Evolutionary conservation across 2,329 filamentous ascomycete species (phyloP).

Genomic region (Colletotrichum tropicale): DNA sequence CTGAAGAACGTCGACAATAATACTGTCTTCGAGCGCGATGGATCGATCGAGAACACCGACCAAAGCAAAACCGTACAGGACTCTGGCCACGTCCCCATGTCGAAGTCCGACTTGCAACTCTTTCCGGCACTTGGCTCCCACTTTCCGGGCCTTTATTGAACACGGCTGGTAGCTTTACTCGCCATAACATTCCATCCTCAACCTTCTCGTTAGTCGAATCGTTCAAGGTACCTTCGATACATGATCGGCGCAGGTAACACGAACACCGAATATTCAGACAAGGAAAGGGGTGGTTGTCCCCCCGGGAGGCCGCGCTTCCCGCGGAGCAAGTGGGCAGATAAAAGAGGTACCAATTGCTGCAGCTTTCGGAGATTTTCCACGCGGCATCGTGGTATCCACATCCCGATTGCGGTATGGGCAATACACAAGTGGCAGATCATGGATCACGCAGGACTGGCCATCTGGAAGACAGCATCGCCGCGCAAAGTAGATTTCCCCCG

Average conservation of each 20-base stretch:
- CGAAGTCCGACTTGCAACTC: background rate
- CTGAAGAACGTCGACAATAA: background rate
- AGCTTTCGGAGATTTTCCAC: background rate
- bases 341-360: background rate
- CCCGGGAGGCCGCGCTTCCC: background rate
- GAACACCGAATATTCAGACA: background rate
- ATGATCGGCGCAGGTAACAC: background rate
- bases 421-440: background rate
- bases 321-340: background rate
- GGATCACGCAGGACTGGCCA: background rate
- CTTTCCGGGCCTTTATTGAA: background rate
- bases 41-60: background rate
- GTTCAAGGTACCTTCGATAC: background rate
- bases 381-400: background rate
- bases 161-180: too few relatives aligned
- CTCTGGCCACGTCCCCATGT: fast-evolving
- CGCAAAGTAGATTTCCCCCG: background rate
- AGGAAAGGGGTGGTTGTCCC: background rate
- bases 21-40: background rate
- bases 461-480: background rate
- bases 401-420: background rate
- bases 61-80: background rate
- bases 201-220: too few relatives aligned
- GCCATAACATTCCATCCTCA: too few relatives aligned
- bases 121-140: too few relatives aligned